Evolutionary conservation across 2,329 filamentous ascomycete species (phyloP).

Genomic region (Microsporum ferrugineum): DNA sequence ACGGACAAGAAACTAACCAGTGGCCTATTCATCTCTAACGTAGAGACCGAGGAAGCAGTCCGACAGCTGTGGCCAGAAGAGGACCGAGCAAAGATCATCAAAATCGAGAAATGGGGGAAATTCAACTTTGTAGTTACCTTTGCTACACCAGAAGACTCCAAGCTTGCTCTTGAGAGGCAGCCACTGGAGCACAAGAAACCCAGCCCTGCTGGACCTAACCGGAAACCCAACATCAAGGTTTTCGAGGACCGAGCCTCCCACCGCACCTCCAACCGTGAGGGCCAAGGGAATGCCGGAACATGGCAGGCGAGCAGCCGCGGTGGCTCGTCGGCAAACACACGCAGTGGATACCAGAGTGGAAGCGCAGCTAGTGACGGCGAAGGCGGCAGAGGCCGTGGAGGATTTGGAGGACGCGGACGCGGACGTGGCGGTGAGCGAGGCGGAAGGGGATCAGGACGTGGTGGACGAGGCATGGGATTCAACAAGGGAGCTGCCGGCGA

Average conservation of each 20-base stretch:
- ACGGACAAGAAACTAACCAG: conserved; percentile 55
- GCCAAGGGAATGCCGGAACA: conserved; percentile 40
- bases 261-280: conserved; percentile 22
- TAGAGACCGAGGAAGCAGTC: conserved; percentile 70
- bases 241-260: conserved; percentile 57
- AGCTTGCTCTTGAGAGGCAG: conserved; percentile 62
- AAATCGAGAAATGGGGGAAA: conserved; percentile 56
- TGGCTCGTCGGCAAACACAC: conserved; percentile 50
- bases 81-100: conserved; percentile 67
- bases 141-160: conserved; percentile 65
- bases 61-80: conserved; percentile 72
- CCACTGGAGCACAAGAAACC: conserved; percentile 65
- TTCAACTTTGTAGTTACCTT: conserved; percentile 77
- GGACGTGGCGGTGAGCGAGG: conserved; percentile 46
- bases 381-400: conserved; percentile 50
- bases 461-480: conserved; percentile 44
- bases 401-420: conserved; percentile 48
- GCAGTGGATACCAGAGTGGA: conserved; percentile 74
- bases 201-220: conserved; percentile 55
- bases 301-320: conserved; percentile 50
- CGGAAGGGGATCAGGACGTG: conserved; percentile 43
- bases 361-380: conserved; percentile 63
- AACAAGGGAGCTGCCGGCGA: conserved; percentile 10
- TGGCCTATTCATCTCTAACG: conserved; percentile 81
- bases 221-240: conserved; percentile 70